Evolutionary conservation across 192 early-diverging fungal genomes (phyloP).

Genomic region (Backusella luteola): DNA sequence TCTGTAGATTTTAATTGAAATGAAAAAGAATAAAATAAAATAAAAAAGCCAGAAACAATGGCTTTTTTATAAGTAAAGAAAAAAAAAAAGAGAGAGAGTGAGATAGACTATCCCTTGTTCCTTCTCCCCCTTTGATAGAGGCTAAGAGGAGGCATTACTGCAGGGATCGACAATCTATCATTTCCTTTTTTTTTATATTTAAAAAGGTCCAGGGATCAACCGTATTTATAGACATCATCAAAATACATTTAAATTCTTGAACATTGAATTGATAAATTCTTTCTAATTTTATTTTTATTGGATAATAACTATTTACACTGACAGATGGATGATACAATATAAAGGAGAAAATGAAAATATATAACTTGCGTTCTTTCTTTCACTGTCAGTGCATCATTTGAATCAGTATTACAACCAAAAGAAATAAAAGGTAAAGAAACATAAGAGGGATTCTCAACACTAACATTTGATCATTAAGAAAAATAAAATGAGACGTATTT

Average conservation of each 20-base stretch:
- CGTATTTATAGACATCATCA: not conserved
- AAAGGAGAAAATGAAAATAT: not conserved
- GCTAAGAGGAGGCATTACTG: not conserved
- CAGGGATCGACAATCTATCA: not conserved
- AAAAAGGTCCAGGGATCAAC: not conserved
- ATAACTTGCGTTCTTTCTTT: not conserved
- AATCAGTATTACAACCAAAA: not conserved
- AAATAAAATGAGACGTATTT: conserved; percentile 26
- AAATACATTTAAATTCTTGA: not conserved
- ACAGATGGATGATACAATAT: not conserved
- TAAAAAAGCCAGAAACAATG: not conserved
- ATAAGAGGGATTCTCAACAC: not conserved
- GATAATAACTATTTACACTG: not conserved
- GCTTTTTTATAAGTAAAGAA: not conserved
- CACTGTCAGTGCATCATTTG: conserved; percentile 4
- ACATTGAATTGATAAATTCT: not conserved
- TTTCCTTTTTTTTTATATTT: not conserved
- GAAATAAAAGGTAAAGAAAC: not conserved
- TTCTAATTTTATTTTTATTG: not conserved
- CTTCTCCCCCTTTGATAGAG: not conserved
- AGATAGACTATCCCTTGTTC: too few species aligned
- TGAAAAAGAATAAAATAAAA: not conserved
- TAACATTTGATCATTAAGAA: conserved; percentile 2
- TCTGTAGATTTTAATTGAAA: not conserved
- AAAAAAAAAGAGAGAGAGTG: not conserved